Conservation (phyloP, 495 filamentous ascomycete genomes). For the Xylaria castorea region DNA sequence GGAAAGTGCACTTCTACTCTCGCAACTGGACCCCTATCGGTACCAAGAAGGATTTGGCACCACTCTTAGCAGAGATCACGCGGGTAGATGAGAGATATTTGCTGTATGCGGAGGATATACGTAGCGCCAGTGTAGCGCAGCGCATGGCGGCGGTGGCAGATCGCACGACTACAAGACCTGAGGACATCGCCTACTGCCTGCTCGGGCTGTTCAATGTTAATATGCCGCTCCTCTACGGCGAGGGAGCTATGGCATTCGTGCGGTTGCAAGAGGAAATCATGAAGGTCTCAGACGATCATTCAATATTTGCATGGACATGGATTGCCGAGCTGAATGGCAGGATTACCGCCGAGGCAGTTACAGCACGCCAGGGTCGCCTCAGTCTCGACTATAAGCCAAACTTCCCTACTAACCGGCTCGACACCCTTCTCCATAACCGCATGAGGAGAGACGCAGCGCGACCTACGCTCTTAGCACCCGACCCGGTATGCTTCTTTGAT, state of each 20-base stretch:
- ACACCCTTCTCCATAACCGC: background rate
- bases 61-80: slow-evolving; percentile 26
- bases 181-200: slow-evolving; percentile 37
- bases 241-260: slow-evolving; percentile 33
- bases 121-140: slow-evolving; percentile 32
- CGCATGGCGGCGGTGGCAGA: slow-evolving; percentile 35
- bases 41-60: slow-evolving; percentile 19
- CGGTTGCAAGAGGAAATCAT: slow-evolving; percentile 34
- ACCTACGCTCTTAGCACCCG: slow-evolving; percentile 27
- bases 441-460: slow-evolving; percentile 13
- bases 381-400: slow-evolving; percentile 9
- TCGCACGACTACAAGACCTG: slow-evolving; percentile 32
- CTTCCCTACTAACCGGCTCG: slow-evolving; percentile 22
- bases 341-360: background rate
- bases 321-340: slow-evolving; percentile 22
- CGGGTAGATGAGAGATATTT: slow-evolving; percentile 19
- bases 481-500: slow-evolving; percentile 27
- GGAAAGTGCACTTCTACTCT: slow-evolving; percentile 18
- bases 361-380: background rate
- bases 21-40: slow-evolving; percentile 24
- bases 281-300: slow-evolving; percentile 28
- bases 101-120: slow-evolving; percentile 18
- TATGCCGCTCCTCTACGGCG: slow-evolving; percentile 38
- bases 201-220: slow-evolving; percentile 37
- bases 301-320: slow-evolving; percentile 31